Base-by-base conservation (phyloP, 805 yeast species). In the Zygoascus biomembranicola region DNA sequence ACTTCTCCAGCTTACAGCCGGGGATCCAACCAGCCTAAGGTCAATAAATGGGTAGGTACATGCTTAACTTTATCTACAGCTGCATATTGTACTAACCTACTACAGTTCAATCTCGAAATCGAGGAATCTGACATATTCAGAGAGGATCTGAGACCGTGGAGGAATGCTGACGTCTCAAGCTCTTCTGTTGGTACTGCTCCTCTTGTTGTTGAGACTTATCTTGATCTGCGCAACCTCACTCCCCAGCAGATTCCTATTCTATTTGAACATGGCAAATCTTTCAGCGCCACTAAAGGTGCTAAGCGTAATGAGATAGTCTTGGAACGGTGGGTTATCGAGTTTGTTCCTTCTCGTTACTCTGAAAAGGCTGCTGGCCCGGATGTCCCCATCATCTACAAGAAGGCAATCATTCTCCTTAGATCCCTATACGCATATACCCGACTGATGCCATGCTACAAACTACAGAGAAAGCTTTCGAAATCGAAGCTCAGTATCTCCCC, bases 261-360 rank as follows among this genome's bases (percentile, higher is more conserved):
- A 42, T 72, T 72, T 31, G 90, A 85, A 59, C 74, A 75, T 8
- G 78, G 76, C 23, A 73, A 74, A 57, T 50, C 59, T n/a, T 61
- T 60, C 58, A 60, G 76, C 13, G 82, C 85, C 78, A 73, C 84
- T 9, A 79, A 76, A 55, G 85, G 84, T 13, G 73, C 77, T 2
- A 80, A 78, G 62, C 85, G 85, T 62, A 75, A 80, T 16, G 98
- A 92, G 67, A 79, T 94, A n/a, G 97, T 94, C 1, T 70, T 94
- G 54, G 99, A 94, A 64, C 77, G 99, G 55, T 94, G 99, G 99
- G 74, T 89, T 23, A 71, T 94, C 35, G 96, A 90, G 66, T 78
- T 90, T 56, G 41, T 46, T 42, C 37, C 39, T 20, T n/a, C 26
- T 10, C 28, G 28, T 3, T 11, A 13, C 23, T 44, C 47, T 45